Base-by-base conservation (phyloP, 2,329 filamentous ascomycete genomes). In the Xylaria sp. region DNA sequence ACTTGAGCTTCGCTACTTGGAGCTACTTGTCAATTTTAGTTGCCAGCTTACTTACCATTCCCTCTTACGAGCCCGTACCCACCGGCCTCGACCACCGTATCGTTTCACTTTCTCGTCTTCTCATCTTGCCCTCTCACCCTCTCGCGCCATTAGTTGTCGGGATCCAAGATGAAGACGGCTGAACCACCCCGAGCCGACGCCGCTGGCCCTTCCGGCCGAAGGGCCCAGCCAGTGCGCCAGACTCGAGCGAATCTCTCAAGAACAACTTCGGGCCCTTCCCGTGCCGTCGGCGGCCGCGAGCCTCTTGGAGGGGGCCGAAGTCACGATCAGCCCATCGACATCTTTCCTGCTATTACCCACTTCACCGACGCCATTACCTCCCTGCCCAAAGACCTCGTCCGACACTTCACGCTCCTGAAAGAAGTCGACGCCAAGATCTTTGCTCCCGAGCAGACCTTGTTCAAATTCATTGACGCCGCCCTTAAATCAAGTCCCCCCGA, bases 341-440 rank as follows among this genome's bases (percentile, higher is more conserved):
- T 90, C 74, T 90, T 89, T 74, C 89, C 89, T 53, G 89, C 86
- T 63, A 86, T 90, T 72, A 90, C 87, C 11, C 88, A 90, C 81
- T 98, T 99, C 79, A 93, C 95, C 71, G 94, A 98, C 80, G 91
- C 94, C 71, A 93, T 98, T 78, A 91, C 93, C 60, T 94, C 95
- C 46, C 88, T 99, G 31, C 96, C 96, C 4, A 94, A 94, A 80
- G 96, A 99, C 82, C 93, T 97, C 59, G 93, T 97, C 74, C 91
- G 94, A 78, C 95, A 99, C 80, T 97, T 97, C 75, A 97, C 95
- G 40, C 87, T 98, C 65, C 86, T 99, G 74, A 97, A 97, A 80
- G 96, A 99, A 82, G 96, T 98, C 57, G 96, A 99, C 83, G 95
- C 95, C 71, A 99, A 99, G 83, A 92, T 97, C 72, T 96, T 94